A percentile compares a stretch with the other conserved stretches of the same genome.
These are phyloP conservation scores for Hortaea werneckii DNA, from an alignment of 2,329 filamentous ascomycete species.

Conservation along the genomic window DNA sequence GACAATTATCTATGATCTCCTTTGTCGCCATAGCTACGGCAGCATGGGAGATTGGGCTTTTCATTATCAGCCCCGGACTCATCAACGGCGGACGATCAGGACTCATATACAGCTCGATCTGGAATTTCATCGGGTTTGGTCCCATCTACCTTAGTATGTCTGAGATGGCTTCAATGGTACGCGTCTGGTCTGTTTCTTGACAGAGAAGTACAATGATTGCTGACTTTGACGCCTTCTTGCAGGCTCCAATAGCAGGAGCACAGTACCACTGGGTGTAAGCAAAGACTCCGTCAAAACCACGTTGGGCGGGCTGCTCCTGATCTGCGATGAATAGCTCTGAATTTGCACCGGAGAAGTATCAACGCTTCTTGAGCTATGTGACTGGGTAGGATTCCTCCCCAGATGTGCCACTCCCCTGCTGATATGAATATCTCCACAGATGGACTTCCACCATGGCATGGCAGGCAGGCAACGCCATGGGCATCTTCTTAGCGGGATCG, in stretches of 20 bases:
- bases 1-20: slow-evolving; percentile 8
- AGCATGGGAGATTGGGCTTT: slow-evolving; percentile 11
- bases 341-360: slow-evolving; percentile 22
- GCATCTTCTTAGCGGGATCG: slow-evolving; percentile 11
- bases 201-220: no score
- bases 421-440: slow-evolving; percentile 1
- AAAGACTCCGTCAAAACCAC: background rate
- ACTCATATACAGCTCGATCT: slow-evolving; percentile 16
- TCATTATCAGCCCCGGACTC: slow-evolving; percentile 8
- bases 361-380: slow-evolving; percentile 31
- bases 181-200: no score
- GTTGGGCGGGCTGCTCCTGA: no score
- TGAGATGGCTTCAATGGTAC: slow-evolving; percentile 11
- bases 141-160: slow-evolving; percentile 11
- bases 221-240: no score
- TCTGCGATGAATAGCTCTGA: slow-evolving; percentile 2
- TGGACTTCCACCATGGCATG: slow-evolving; percentile 14
- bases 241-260: background rate
- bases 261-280: background rate
- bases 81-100: slow-evolving; percentile 19
- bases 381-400: slow-evolving; percentile 19
- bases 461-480: slow-evolving; percentile 14
- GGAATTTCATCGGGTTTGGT: slow-evolving; percentile 8
- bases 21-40: slow-evolving; percentile 9
- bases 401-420: background rate